These are phyloP conservation scores for Mrakia frigida DNA, from an alignment of 768 basidiomycete genomes.

Conservation along the genomic window DNA sequence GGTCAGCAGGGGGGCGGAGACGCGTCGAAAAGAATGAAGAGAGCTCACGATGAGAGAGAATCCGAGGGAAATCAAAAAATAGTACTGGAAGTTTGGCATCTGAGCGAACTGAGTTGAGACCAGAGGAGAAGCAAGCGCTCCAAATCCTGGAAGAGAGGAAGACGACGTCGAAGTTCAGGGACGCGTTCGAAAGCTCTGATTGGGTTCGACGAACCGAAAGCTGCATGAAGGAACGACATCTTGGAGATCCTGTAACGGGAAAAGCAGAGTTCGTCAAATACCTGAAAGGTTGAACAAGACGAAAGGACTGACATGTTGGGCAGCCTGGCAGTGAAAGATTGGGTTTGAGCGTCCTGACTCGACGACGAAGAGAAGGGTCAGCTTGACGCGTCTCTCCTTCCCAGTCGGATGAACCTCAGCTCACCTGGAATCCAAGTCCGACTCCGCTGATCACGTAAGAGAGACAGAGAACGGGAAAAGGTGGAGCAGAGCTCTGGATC, in stretches of 20 bases:
- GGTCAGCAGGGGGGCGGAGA: background rate
- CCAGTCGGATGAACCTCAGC: background rate
- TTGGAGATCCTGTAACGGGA: slow-evolving; percentile 40
- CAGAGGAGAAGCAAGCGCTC: slow-evolving; percentile 21
- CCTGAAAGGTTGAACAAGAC: background rate
- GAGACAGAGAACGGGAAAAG: slow-evolving; percentile 51
- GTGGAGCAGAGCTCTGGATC: slow-evolving; percentile 48
- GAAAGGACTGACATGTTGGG: slow-evolving; percentile 34
- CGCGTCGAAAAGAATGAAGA: background rate
- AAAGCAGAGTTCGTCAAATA: background rate
- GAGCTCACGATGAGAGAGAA: slow-evolving; percentile 52
- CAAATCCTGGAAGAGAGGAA: slow-evolving; percentile 34
- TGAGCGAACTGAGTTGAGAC: slow-evolving; percentile 65
- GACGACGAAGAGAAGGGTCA: background rate
- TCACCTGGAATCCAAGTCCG: slow-evolving; percentile 50
- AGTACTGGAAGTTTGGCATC: slow-evolving; percentile 63
- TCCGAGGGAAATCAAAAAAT: slow-evolving; percentile 66
- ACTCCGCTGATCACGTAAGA: slow-evolving; percentile 50
- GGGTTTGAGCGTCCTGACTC: slow-evolving; percentile 52
- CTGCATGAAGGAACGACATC: slow-evolving; percentile 49
- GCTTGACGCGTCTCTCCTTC: slow-evolving; percentile 4
- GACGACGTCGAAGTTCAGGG: background rate
- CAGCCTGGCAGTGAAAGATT: slow-evolving; percentile 49
- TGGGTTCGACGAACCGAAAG: slow-evolving; percentile 49
- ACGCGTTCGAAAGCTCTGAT: background rate